Base-by-base conservation (phyloP, 1,284 basidiomycete genomes). In the Vanrija sp. region DNA sequence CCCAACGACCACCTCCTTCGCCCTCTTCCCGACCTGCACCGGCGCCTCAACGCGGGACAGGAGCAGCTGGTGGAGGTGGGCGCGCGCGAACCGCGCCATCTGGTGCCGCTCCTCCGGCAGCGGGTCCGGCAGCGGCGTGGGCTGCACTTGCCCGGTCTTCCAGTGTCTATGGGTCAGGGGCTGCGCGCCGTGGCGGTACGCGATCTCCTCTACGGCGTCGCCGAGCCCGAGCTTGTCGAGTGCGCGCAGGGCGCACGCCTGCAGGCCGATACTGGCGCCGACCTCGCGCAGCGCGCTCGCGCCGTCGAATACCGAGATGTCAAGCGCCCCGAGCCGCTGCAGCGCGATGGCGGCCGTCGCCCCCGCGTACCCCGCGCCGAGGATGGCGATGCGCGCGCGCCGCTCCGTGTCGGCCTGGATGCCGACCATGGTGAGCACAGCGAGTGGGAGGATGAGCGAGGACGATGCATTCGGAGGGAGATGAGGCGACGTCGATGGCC, bases 211-310 rank as follows among this genome's bases (percentile, higher is more conserved):
- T 12, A 59, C 47, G 15, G 53, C 50, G 10, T 47, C 41, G 4
- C 47, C 53, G 3, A 59, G 25, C 6, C 57, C 57, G 27, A 59
- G 54, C 44, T 56, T 50, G 43, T 59, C 57, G 9, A 59, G 50
- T 9, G 45, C 41, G 3, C 57, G 18, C 14, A 59, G 25, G 1
- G 53, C 54, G 35, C 57, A 59, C 6, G 57, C 53, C 41, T 59
- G 57, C 1, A 59, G 39, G 4, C 49, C 57, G 24, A 59, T 59
- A 6, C 42, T 47, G 1, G 57, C 57, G 1, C 55, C 55, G n/a
- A 57, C 47, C 51, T 57, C 55, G 7, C 44, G 37, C 19, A 51
- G 42, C 5, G 24, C 49, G 14, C 27, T 18, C 5, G 49, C 49
- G 20, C 36, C 42, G 42, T 51, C 49, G 16, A 51, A 51, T 15